Percentiles rank a stretch among this genome's conserved stretches.
Evolutionary conservation across 192 early-diverging fungal species (phyloP).

Genomic region (Coemansia sp.): DNA sequence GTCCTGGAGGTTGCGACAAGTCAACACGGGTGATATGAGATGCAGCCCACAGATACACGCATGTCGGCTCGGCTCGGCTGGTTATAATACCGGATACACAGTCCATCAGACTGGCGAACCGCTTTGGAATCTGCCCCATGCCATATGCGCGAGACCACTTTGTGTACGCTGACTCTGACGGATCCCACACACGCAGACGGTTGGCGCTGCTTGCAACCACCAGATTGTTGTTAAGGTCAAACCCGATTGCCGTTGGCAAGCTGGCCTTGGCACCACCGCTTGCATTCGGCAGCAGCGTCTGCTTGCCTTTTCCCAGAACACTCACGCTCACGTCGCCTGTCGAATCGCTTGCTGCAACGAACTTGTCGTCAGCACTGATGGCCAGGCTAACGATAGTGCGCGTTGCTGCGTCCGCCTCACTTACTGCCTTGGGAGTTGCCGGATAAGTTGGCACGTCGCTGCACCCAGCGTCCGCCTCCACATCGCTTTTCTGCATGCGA

Average conservation of each 20-base stretch:
- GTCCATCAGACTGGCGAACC: constrained; percentile 66
- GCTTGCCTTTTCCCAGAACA: constrained; percentile 14
- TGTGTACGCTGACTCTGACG: constrained; percentile 63
- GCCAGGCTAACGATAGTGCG: constrained; percentile 70
- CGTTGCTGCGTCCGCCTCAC: constrained; percentile 30
- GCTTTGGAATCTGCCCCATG: constrained; percentile 60
- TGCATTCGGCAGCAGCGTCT: constrained; percentile 3
- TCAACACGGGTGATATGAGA: constrained; percentile 76
- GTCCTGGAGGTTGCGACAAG: constrained; percentile 60
- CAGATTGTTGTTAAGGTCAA: constrained; percentile 27
- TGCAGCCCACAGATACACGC: constrained; percentile 68
- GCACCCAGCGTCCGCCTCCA: constrained; percentile 49
- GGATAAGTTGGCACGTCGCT: constrained; percentile 52
- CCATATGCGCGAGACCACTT: constrained; percentile 82
- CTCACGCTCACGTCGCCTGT: constrained; percentile 72
- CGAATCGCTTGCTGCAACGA: constrained; percentile 79
- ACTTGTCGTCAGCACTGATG: constrained; percentile 76
- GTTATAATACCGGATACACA: constrained; percentile 73
- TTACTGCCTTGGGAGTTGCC: constrained; percentile 25
- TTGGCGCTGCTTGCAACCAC: constrained; percentile 67
- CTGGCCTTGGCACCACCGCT: constrained; percentile 11
- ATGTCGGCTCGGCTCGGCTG: constrained; percentile 63
- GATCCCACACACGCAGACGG: constrained; percentile 72
- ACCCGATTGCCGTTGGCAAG: constrained; percentile 34
- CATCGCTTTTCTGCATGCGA: constrained; percentile 49